These are phyloP conservation scores for Candida endomychidarum DNA, from an alignment of 805 yeast genomes.

Conservation along the genomic window DNA sequence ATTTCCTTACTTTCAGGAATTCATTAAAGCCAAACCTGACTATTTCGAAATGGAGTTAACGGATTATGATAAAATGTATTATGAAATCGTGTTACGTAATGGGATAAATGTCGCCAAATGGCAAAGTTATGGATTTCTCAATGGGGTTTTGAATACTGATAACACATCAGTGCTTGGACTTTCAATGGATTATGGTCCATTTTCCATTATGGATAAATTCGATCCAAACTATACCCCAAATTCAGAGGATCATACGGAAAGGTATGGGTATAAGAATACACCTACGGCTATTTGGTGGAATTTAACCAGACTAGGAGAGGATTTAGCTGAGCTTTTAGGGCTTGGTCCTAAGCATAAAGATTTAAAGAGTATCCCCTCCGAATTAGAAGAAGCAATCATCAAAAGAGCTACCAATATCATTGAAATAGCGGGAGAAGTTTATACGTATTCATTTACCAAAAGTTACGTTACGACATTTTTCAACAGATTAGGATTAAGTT, in stretches of 20 bases:
- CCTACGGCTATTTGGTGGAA: constrained; percentile 95
- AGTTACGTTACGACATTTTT: constrained; percentile 59
- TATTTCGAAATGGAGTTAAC: constrained; percentile 35
- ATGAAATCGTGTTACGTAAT: constrained; percentile 70
- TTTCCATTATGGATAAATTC: constrained; percentile 83
- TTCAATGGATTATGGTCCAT: constrained; percentile 93
- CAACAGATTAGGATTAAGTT: constrained; percentile 65
- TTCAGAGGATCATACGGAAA: constrained; percentile 69
- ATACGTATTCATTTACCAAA: constrained; percentile 58
- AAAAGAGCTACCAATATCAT: constrained; percentile 66
- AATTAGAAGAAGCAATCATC: constrained; percentile 50
- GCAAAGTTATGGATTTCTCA: constrained; percentile 90
- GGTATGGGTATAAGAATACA: constrained; percentile 81
- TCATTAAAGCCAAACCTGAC: constrained; percentile 21
- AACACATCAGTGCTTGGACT: constrained; percentile 88
- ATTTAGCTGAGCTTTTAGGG: constrained; percentile 77
- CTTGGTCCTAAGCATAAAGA: constrained; percentile 54
- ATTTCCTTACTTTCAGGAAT: constrained; percentile 28
- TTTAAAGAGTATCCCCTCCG: constrained; percentile 45
- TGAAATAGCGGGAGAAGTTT: constrained; percentile 62
- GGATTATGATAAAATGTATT: constrained; percentile 67
- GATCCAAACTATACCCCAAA: constrained; percentile 85
- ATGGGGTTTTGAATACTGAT: constrained; percentile 94
- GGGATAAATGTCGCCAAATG: constrained; percentile 78
- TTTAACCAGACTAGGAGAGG: constrained; percentile 78